A percentile compares a stretch with the other conserved stretches of the same genome.
phyloP scores from a whole-genome alignment of 2,329 filamentous ascomycete species.

The Teratosphaeriaceae sp. region DNA sequence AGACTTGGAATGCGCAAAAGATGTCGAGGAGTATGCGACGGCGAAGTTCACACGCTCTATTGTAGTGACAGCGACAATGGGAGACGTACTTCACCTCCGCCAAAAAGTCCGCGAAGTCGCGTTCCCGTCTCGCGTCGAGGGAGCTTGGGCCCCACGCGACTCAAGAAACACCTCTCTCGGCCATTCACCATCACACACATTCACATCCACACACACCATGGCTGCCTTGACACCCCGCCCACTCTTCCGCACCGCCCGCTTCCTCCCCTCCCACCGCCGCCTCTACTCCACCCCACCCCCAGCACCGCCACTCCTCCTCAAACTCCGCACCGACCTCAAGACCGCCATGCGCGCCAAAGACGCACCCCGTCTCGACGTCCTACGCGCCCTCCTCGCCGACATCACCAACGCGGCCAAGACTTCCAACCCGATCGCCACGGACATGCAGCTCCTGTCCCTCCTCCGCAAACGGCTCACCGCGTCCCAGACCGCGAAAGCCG shows the following conservation, averaged over 20 bases:
- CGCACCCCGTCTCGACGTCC: constrained; percentile 56
- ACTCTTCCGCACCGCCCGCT: constrained; percentile 11
- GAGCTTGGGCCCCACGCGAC: too few species aligned
- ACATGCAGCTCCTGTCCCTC: constrained; percentile 61
- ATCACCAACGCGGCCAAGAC: constrained; percentile 73
- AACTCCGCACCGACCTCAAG: constrained; percentile 42
- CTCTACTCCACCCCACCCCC: constrained; percentile 16
- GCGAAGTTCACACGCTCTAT: neutral
- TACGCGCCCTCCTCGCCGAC: constrained; percentile 62
- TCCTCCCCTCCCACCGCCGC: constrained; percentile 22
- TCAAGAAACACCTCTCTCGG: neutral
- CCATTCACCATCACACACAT: neutral
- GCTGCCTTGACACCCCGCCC: constrained; percentile 12
- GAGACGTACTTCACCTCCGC: neutral
- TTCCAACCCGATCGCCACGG: constrained; percentile 59
- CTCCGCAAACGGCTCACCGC: constrained; percentile 58
- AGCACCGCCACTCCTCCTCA: constrained; percentile 36
- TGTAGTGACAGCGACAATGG: constrained; percentile 3
- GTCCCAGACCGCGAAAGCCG: constrained; percentile 52
- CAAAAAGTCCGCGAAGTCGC: constrained; percentile 4
- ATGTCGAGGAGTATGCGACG: neutral
- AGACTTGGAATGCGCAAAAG: neutral
- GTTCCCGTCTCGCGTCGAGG: neutral
- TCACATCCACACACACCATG: constrained; percentile 8
- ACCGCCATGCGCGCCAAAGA: constrained; percentile 43